These are phyloP conservation scores for Nosema muscidifuracis DNA, from an alignment of 371 early-diverging fungal genomes.

Conservation along the genomic window DNA sequence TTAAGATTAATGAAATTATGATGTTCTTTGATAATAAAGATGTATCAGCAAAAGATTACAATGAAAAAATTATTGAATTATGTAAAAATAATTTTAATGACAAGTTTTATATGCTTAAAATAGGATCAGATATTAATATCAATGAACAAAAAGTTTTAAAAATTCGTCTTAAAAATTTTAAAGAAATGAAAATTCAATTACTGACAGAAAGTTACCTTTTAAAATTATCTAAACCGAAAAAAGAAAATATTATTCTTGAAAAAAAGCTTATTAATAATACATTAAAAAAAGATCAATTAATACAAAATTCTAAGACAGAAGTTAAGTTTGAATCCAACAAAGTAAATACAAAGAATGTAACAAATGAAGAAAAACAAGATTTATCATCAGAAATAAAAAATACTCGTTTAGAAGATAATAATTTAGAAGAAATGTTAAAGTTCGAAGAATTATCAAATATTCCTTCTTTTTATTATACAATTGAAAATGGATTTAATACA, in stretches of 20 bases:
- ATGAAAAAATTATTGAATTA: background rate
- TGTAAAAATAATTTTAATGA: slow-evolving; percentile 5
- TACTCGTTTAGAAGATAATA: background rate
- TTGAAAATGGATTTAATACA: background rate
- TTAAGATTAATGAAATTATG: slow-evolving; percentile 18
- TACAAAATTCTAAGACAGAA: background rate
- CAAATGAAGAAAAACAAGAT: background rate
- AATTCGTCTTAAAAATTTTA: slow-evolving; percentile 14
- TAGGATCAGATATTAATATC: background rate
- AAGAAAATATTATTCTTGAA: too few species aligned
- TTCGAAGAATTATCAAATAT: background rate
- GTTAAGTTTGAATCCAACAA: background rate
- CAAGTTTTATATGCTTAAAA: background rate
- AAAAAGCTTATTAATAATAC: background rate
- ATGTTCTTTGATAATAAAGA: slow-evolving; percentile 15
- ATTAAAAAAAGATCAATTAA: background rate
- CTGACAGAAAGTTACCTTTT: slow-evolving; percentile 7
- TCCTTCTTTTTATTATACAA: background rate
- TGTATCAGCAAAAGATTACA: slow-evolving; percentile 1
- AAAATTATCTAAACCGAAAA: slow-evolving; percentile 20
- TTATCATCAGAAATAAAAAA: background rate
- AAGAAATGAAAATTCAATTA: slow-evolving; percentile 8
- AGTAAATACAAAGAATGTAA: background rate
- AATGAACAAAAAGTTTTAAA: background rate
- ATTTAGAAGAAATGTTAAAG: slow-evolving; percentile 10